These are phyloP conservation scores for Sugiyamaella mastotermitis DNA, from an alignment of 805 yeast genomes.

Conservation along the genomic window DNA sequence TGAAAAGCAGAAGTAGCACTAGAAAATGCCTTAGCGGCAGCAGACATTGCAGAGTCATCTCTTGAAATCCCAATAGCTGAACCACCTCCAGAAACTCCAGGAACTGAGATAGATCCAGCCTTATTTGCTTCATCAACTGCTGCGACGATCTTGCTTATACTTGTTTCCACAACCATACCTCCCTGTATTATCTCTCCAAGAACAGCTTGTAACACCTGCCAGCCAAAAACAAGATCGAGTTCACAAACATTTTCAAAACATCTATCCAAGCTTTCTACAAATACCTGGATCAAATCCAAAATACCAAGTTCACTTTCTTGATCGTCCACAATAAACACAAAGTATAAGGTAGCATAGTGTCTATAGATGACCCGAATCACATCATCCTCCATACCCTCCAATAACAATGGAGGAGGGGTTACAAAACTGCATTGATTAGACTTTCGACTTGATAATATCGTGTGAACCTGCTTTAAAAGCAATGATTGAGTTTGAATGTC, in stretches of 20 bases:
- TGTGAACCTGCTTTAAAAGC: slow-evolving; percentile 75
- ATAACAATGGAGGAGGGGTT: slow-evolving; percentile 76
- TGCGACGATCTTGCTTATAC: slow-evolving; percentile 69
- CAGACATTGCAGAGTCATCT: slow-evolving; percentile 19
- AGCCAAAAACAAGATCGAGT: slow-evolving; percentile 93
- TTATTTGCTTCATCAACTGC: slow-evolving; percentile 37
- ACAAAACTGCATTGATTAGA: slow-evolving; percentile 80
- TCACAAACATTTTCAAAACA: slow-evolving; percentile 95
- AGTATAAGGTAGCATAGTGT: slow-evolving; percentile 92
- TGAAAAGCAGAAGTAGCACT: slow-evolving; percentile 24
- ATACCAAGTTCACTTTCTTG: slow-evolving; percentile 95
- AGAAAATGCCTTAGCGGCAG: slow-evolving; percentile 22
- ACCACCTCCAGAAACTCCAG: slow-evolving; percentile 7
- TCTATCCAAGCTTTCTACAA: slow-evolving; percentile 88
- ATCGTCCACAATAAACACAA: slow-evolving; percentile 91
- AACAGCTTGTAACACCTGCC: slow-evolving; percentile 94
- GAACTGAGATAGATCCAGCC: slow-evolving; percentile 17
- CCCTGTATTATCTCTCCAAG: slow-evolving; percentile 86
- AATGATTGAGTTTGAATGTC: slow-evolving; percentile 78
- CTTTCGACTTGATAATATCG: slow-evolving; percentile 63
- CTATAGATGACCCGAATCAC: slow-evolving; percentile 86
- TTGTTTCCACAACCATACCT: slow-evolving; percentile 96
- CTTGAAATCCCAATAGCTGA: no score
- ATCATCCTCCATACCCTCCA: slow-evolving; percentile 47
- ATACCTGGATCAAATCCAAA: slow-evolving; percentile 88